Percentiles rank a stretch among this genome's conserved stretches.
Conservation (phyloP, 768 basidiomycete species). For the Macrolepiota dolichaula region DNA sequence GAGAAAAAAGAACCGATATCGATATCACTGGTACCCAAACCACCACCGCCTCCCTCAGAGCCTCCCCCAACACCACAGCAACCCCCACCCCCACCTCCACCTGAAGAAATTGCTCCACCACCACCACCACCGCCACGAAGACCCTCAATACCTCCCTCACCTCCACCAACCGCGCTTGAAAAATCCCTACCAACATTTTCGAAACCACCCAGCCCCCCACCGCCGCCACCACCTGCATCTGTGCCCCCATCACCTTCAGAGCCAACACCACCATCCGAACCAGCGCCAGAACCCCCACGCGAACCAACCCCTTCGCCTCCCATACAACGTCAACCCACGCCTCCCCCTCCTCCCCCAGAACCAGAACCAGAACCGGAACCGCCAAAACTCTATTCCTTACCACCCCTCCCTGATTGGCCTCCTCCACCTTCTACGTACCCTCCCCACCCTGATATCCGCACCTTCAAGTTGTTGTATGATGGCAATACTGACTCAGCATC, state of each 20-base stretch:
- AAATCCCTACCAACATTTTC: constrained; percentile 16
- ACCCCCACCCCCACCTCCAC: constrained; percentile 11
- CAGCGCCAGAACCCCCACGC: constrained; percentile 6
- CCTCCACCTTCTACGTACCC: constrained; percentile 47
- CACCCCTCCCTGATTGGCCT: constrained; percentile 52
- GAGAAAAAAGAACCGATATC: constrained; percentile 31
- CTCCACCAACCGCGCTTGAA: constrained; percentile 11
- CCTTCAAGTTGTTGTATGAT: constrained; percentile 66
- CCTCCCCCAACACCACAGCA: constrained; percentile 19
- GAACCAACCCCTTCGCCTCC: background rate
- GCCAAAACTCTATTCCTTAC: constrained; percentile 25
- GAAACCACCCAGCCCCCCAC: constrained; percentile 18
- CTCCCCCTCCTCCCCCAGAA: no score
- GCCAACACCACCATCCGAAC: constrained; percentile 12
- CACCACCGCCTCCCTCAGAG: constrained; percentile 14
- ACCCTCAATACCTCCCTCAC: constrained; percentile 20
- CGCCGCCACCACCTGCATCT: constrained; percentile 25
- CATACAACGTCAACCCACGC: no score
- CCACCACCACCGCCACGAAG: constrained; percentile 4
- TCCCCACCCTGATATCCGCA: constrained; percentile 27
- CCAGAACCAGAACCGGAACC: background rate
- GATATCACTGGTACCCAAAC: constrained; percentile 28
- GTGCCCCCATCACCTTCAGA: constrained; percentile 19
- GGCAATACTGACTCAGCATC: constrained; percentile 42
- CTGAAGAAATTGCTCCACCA: constrained; percentile 8